phyloP scores from a whole-genome alignment of 768 basidiomycete species.

The Lactarius pseudohatsudake region DNA sequence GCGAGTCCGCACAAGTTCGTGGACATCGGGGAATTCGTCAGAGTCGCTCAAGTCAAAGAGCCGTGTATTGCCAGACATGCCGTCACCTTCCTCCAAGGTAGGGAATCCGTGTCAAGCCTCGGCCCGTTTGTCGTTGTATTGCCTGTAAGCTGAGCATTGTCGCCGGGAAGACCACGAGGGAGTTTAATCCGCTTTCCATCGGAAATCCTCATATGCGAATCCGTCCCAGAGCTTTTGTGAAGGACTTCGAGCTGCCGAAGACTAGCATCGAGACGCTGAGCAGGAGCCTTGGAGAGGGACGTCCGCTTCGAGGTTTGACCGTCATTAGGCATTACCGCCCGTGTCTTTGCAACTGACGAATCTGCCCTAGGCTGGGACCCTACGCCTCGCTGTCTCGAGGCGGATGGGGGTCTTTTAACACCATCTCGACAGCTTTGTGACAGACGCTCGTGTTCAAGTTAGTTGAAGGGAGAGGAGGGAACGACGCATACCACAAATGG shows the following conservation, averaged over 20 bases:
- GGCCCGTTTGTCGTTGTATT: slow-evolving; percentile 29
- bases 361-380: slow-evolving; percentile 14
- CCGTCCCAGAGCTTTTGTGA: slow-evolving; percentile 25
- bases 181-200: slow-evolving; percentile 27
- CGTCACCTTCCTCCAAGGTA: slow-evolving; percentile 37
- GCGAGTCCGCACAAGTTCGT: slow-evolving; percentile 37
- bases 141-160: neutral
- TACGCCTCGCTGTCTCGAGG: slow-evolving; percentile 36
- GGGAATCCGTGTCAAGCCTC: slow-evolving; percentile 53
- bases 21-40: slow-evolving; percentile 38
- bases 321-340: neutral
- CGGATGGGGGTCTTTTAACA: slow-evolving; percentile 49
- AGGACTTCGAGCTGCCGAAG: slow-evolving; percentile 26
- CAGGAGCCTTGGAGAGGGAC: slow-evolving; percentile 4
- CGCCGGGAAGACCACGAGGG: neutral
- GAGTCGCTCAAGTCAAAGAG: slow-evolving; percentile 21
- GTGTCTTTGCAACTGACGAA: slow-evolving; percentile 8
- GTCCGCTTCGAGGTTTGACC: neutral
- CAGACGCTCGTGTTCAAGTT: neutral
- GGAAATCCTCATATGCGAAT: slow-evolving; percentile 18
- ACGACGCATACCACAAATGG: slow-evolving; percentile 61
- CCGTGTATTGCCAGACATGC: neutral
- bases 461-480: neutral
- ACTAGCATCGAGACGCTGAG: slow-evolving; percentile 5
- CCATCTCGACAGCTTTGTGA: slow-evolving; percentile 72